Evolutionary conservation across 1,139 yeast genomes (phyloP).

Genomic region (Scheffersomyces illinoinensis): DNA sequence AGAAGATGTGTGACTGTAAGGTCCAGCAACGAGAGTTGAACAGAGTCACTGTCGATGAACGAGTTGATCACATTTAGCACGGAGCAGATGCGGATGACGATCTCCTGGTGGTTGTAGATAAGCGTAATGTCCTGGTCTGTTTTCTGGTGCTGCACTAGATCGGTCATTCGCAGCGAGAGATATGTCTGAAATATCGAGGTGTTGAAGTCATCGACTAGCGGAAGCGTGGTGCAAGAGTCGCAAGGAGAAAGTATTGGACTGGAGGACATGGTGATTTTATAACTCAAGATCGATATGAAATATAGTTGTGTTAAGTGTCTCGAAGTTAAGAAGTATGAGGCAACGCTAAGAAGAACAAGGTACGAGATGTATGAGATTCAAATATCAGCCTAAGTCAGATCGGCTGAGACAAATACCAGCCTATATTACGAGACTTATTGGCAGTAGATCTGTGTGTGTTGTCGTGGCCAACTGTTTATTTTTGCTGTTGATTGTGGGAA

Average conservation of each 20-base stretch:
- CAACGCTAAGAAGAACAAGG: too few species aligned
- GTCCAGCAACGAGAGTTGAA: constrained; percentile 3
- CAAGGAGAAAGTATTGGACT: constrained; percentile 9
- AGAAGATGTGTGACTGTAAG: constrained; percentile 15
- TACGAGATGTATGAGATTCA: too few species aligned
- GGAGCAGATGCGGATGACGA: constrained; percentile 12
- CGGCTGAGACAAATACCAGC: not conserved
- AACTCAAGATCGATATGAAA: not conserved
- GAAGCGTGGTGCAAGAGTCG: constrained; percentile 12
- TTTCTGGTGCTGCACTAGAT: constrained; percentile 1
- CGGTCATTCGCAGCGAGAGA: constrained; percentile 8
- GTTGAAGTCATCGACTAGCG: constrained; percentile 8
- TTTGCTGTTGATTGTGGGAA: not conserved
- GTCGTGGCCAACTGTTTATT: not conserved
- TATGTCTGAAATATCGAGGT: constrained; percentile 12
- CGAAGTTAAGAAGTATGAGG: too few species aligned
- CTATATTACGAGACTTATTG: not conserved
- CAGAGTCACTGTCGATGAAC: constrained; percentile 4
- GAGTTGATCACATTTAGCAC: constrained; percentile 14
- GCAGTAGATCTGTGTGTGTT: not conserved
- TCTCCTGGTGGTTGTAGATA: constrained; percentile 8
- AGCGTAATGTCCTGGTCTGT: constrained; percentile 10
- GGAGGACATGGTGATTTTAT: not conserved
- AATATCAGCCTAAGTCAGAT: not conserved
- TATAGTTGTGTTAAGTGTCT: too few species aligned